These are phyloP conservation scores for Trichoderma citrinoviride DNA, from an alignment of 2,329 filamentous ascomycete species.

Conservation along the genomic window DNA sequence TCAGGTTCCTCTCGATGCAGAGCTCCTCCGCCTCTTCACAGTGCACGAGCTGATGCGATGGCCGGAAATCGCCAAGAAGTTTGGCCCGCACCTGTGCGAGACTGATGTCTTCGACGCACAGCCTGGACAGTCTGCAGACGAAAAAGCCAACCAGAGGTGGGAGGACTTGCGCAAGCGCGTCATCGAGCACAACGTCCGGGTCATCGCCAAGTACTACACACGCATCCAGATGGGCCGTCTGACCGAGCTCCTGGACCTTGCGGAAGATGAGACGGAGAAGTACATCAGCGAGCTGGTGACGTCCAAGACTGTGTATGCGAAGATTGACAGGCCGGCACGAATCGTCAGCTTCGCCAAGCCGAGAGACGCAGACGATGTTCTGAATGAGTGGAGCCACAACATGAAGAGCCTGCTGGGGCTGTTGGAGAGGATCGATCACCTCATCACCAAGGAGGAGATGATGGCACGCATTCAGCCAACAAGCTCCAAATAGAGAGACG, in stretches of 20 bases:
- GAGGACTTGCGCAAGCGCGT: constrained; percentile 95
- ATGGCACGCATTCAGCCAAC: constrained; percentile 91
- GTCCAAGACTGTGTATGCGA: constrained; percentile 95
- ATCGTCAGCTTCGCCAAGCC: constrained; percentile 95
- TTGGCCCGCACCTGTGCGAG: constrained; percentile 79
- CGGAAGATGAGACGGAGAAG: constrained; percentile 95
- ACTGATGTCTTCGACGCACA: constrained; percentile 85
- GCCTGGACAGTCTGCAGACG: constrained; percentile 63
- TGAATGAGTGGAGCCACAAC: constrained; percentile 98
- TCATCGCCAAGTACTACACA: constrained; percentile 98
- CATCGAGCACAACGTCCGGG: constrained; percentile 97
- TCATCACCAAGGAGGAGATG: constrained; percentile 99
- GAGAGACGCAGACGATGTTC: constrained; percentile 87
- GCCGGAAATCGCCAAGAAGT: constrained; percentile 87
- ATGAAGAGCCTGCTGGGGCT: constrained; percentile 90
- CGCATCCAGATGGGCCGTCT: constrained; percentile 90
- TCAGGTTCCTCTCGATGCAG: constrained; percentile 74
- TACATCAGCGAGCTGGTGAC: constrained; percentile 97
- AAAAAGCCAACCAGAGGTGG: constrained; percentile 84
- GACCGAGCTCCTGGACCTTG: constrained; percentile 85
- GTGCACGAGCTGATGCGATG: constrained; percentile 97
- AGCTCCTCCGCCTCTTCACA: constrained; percentile 91
- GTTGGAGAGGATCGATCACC: constrained; percentile 88
- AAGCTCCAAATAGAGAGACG: constrained; percentile 35
- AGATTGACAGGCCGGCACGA: constrained; percentile 90